These are phyloP conservation scores for Kluyveromyces marxianus DNA, from an alignment of 1,139 yeast genomes.

Conservation along the genomic window DNA sequence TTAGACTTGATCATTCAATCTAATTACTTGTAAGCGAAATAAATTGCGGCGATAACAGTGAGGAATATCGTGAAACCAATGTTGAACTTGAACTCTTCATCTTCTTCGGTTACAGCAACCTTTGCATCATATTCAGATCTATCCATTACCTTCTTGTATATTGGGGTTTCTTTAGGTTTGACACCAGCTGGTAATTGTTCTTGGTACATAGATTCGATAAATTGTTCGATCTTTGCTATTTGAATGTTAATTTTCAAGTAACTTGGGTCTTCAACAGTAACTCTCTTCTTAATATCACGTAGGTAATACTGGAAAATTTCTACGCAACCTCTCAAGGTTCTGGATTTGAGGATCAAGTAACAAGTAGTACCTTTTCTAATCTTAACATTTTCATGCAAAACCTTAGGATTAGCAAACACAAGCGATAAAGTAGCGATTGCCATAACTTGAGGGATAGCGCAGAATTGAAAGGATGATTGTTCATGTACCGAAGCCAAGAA, in stretches of 20 bases:
- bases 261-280: constrained; percentile 78
- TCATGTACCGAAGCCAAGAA: constrained; percentile 75
- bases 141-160: constrained; percentile 33
- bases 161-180: constrained; percentile 34
- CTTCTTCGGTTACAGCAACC: constrained; percentile 20
- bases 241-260: constrained; percentile 75
- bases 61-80: constrained; percentile 14
- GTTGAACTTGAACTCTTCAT: constrained; percentile 28
- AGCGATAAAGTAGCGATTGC: constrained; percentile 89
- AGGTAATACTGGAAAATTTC: constrained; percentile 66
- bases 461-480: constrained; percentile 78
- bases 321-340: constrained; percentile 72
- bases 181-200: constrained; percentile 40
- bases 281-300: constrained; percentile 68
- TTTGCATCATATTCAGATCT: constrained; percentile 29
- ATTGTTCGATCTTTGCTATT: constrained; percentile 83
- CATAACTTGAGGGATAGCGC: constrained; percentile 98
- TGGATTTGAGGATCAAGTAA: constrained; percentile 60
- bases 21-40: constrained; percentile 8
- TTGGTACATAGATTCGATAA: constrained; percentile 70
- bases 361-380: constrained; percentile 91
- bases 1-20: not conserved
- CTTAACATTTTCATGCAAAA: constrained; percentile 69
- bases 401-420: constrained; percentile 72
- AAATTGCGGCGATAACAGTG: constrained; percentile 13